Evolutionary conservation across 2,329 filamentous ascomycete species (phyloP), one percentile per base, ranked within the genome.

Genomic region (Ilyonectria sp.): DNA sequence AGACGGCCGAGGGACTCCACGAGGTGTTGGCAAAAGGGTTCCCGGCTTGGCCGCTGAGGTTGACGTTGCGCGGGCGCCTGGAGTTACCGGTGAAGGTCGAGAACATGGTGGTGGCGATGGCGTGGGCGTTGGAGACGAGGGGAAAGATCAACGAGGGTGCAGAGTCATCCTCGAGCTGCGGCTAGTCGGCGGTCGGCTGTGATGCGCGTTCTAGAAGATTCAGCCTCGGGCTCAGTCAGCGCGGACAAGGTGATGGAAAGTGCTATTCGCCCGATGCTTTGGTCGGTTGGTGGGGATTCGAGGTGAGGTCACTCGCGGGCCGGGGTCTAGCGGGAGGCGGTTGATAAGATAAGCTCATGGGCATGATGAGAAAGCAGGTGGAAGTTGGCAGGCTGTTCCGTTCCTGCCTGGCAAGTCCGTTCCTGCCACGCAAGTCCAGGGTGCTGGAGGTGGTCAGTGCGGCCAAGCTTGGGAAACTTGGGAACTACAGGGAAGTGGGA

Each of bases 71-170:
- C 69, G 92, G 92, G 73, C 93, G 93, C 77, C 94, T 91, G 75
- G 94, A 93, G 82, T 84, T 93, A 74, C 96, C 96, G 26, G 93
- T 96, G 83, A 99, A 99, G 60, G 93, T 94, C 69, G 93, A 91
- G 83, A 96, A 97, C 95, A 98, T 98, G 78, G 74, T 75, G 73
- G 60, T 54, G 64, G 57, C 19, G 58, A 60, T 58, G 46, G 50
- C 59, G 62, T 40, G 62, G 67, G 52, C 52, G 43, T 63, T 46
- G 53, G 44, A 55, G 54, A 64, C 54, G 37, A 43, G 55, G 56
- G 26, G 61, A 26, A 50, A 54, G 53, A 26, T 66, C 57, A 71
- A 57, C 50, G 56, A 60, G 44, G 59, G 40, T 56, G 53, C 26
- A 40, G 35, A 58, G 59, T 47, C 74, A 75, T 75, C 52, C 33